Conservation (phyloP, 768 basidiomycete genomes). For the Kwoniella botswanensis region DNA sequence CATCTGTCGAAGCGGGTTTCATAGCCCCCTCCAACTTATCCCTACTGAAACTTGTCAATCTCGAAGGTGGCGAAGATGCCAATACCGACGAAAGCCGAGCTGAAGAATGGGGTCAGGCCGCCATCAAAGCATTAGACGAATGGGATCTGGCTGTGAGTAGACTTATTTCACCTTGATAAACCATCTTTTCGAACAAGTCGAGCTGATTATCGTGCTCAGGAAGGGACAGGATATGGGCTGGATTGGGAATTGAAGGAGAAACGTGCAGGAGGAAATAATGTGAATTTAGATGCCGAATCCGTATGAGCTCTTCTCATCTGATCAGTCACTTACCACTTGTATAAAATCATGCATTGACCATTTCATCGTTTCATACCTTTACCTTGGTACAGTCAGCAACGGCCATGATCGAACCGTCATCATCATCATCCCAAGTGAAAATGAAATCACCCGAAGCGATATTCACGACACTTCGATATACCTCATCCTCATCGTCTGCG, state of each 20-base stretch:
- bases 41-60: constrained; percentile 75
- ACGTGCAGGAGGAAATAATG: constrained; percentile 7
- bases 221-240: constrained; percentile 42
- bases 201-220: constrained; percentile 18
- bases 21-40: constrained; percentile 68
- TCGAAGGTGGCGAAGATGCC: constrained; percentile 38
- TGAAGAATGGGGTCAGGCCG: constrained; percentile 51
- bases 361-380: neutral
- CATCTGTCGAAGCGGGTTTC: constrained; percentile 73
- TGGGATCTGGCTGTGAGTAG: constrained; percentile 50
- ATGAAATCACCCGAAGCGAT: constrained; percentile 16
- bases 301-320: constrained; percentile 20
- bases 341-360: constrained; percentile 7
- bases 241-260: constrained; percentile 35
- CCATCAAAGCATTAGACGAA: constrained; percentile 46
- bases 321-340: neutral
- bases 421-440: neutral
- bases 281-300: constrained; percentile 6
- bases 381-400: neutral
- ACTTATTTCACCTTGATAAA: neutral
- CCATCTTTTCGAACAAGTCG: too few relatives aligned
- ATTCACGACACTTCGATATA: constrained; percentile 51
- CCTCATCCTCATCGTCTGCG: constrained; percentile 16
- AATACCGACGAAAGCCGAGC: constrained; percentile 33
- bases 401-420: neutral